Base-by-base conservation (phyloP, 2,329 filamentous ascomycete species). In the Alternaria viburni region DNA sequence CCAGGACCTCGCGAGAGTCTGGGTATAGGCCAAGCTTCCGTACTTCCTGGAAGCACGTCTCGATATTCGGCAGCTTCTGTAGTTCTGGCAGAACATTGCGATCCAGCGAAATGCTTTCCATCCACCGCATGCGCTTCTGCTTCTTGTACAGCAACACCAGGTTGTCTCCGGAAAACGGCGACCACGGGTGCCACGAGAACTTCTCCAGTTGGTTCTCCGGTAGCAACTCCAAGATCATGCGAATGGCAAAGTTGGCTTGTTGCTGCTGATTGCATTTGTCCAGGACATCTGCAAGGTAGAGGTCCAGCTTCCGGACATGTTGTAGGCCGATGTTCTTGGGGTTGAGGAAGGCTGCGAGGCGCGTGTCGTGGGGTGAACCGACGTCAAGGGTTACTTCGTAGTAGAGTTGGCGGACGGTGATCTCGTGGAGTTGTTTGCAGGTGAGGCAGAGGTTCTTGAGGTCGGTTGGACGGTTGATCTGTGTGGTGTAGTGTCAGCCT, bases 181-280 rank as follows among this genome's bases (percentile, higher is more conserved):
- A 78, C 83, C 83, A 85, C 15, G 83, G 83, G 71, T 83, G 82
- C 83, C 83, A 85, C 64, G 80, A 83, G 74, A 85, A 84, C 64
- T 82, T 81, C 64, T 85, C 83, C 23, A 85, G 75, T 36, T 81
- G 81, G 63, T 85, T 80, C 55, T 84, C 81, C 1, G 83, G 83
- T 36, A 85, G 69, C 64, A 84, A 79, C 63, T 85, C 83, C 17
- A 85, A 62, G 17, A 85, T 79, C 80, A 85, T 83, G 47, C 83
- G 81, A 19, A 82, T 81, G 0, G 82, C 81, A 57, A 85, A 83
- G 57, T 83, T 78, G 43, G 83, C 83, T 64, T 83, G 82, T 58
- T 81, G 78, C 56, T 81, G 63, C 69, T 81, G 79, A 17, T 82
- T 81, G 70, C 80, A 82, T 55, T 81, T 80, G 62, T 85, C 82